A percentile compares a stretch with the other conserved stretches of the same genome.
These are phyloP conservation scores for Neoarthrinium moseri DNA, from an alignment of 2,329 filamentous ascomycete species.

Conservation along the genomic window DNA sequence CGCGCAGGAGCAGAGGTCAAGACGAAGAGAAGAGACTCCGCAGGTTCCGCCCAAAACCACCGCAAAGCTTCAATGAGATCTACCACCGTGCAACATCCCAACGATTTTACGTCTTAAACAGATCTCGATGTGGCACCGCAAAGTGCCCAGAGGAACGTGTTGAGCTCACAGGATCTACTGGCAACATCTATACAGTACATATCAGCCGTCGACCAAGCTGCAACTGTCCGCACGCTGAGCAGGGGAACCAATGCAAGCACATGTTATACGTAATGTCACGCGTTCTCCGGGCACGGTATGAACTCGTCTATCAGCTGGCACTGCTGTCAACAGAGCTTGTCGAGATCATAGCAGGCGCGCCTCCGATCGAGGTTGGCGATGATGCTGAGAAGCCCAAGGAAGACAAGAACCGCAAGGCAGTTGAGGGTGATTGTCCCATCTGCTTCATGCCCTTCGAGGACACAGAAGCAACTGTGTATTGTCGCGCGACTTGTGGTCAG, in stretches of 20 bases:
- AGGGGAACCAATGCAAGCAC: slow-evolving; percentile 65
- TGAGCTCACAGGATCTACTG: slow-evolving; percentile 61
- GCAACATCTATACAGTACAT: slow-evolving; percentile 61
- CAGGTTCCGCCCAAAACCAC: slow-evolving; percentile 4
- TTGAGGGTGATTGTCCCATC: slow-evolving; percentile 57
- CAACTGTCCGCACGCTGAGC: slow-evolving; percentile 52
- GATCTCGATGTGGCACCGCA: slow-evolving; percentile 31
- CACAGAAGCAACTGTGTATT: slow-evolving; percentile 45
- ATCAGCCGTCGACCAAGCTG: slow-evolving; percentile 53
- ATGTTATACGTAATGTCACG: slow-evolving; percentile 60
- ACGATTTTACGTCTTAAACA: slow-evolving; percentile 44
- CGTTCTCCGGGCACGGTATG: slow-evolving; percentile 55
- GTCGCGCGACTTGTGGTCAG: slow-evolving; percentile 50
- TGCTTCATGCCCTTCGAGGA: slow-evolving; percentile 50
- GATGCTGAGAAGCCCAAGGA: slow-evolving; percentile 11
- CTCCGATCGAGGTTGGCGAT: slow-evolving; percentile 41
- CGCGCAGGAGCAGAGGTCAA: slow-evolving; percentile 3
- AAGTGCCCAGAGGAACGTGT: slow-evolving; percentile 50
- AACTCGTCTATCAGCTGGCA: slow-evolving; percentile 61
- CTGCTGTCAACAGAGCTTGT: slow-evolving; percentile 58
- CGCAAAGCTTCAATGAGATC: neutral
- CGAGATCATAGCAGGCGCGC: slow-evolving; percentile 55
- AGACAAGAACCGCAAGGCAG: slow-evolving; percentile 43
- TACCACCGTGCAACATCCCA: slow-evolving; percentile 7
- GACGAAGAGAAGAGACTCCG: slow-evolving; percentile 12